Evolutionary conservation across 2,329 filamentous ascomycete species (phyloP).

Genomic region (Pseudocercospora fuligena): DNA sequence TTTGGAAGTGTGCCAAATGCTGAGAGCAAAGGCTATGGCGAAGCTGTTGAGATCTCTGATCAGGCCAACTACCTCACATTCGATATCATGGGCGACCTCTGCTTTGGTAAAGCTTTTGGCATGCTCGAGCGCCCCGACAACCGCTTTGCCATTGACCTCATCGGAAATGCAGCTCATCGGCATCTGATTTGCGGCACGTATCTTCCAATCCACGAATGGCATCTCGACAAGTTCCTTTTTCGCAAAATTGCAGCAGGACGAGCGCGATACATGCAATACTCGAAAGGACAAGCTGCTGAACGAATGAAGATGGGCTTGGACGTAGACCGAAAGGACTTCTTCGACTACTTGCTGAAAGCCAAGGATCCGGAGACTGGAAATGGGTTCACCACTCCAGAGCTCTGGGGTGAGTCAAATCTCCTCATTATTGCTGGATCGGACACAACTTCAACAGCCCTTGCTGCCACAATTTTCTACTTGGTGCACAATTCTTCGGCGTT

Average conservation of each 20-base stretch:
- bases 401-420: conserved; percentile 37
- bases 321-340: conserved; percentile 38
- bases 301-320: conserved; percentile 42
- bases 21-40: conserved; percentile 45
- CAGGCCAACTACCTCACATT: conserved; percentile 48
- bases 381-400: conserved; percentile 35
- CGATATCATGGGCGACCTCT: conserved; percentile 58
- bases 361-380: conserved; percentile 40
- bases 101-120: conserved; percentile 50
- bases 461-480: conserved; percentile 46
- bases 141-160: conserved; percentile 33
- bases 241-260: conserved; percentile 49
- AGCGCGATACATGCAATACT: conserved; percentile 50
- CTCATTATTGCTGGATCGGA: conserved; percentile 42
- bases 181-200: conserved; percentile 48
- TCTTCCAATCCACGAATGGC: conserved; percentile 44
- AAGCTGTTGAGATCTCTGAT: conserved; percentile 50
- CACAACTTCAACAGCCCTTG: conserved; percentile 42
- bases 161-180: conserved; percentile 28
- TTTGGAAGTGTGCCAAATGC: background rate
- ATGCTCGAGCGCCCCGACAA: conserved; percentile 49
- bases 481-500: conserved; percentile 37
- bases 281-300: conserved; percentile 49
- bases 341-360: conserved; percentile 37
- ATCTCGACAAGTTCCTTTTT: conserved; percentile 51